Conservation (phyloP, 2,329 filamentous ascomycete genomes). For the Pseudonectria foliicola region DNA sequence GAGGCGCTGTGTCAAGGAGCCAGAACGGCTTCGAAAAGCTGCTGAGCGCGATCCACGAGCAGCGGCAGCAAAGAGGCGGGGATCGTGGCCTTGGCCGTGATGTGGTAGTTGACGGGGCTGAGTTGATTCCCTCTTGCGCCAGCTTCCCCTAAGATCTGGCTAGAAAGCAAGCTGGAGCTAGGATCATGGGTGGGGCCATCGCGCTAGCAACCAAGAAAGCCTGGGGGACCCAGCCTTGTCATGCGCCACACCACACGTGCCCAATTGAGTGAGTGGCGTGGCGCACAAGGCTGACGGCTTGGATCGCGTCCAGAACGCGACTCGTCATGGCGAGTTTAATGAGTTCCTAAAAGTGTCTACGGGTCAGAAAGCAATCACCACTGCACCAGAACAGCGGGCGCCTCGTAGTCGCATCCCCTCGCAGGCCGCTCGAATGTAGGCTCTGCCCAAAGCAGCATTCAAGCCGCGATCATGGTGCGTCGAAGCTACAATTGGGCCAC, state of each 20-base stretch:
- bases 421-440: conserved; percentile 14
- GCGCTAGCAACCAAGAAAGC: too few species aligned
- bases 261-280: conserved; percentile 15
- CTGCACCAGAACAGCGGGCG: conserved; percentile 1
- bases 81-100: conserved; percentile 9
- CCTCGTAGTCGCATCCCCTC: conserved; percentile 2
- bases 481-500: too few species aligned
- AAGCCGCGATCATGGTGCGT: conserved; percentile 18
- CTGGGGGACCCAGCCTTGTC: conserved; percentile 10
- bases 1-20: conserved; percentile 1
- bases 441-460: conserved; percentile 6
- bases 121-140: conserved; percentile 11
- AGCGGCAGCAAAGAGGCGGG: conserved; percentile 2
- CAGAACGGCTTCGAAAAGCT: conserved; percentile 2
- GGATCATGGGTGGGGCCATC: conserved; percentile 11
- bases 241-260: conserved; percentile 23
- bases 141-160: conserved; percentile 24
- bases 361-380: neutral
- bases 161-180: conserved; percentile 22
- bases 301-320: conserved; percentile 20
- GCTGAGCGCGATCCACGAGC: conserved; percentile 1
- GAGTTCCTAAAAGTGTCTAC: conserved; percentile 4
- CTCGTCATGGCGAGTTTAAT: conserved; percentile 10
- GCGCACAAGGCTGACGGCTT: conserved; percentile 15
- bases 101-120: conserved; percentile 12